A percentile compares a stretch with the other conserved stretches of the same genome.
Evolutionary conservation across 225 moss, liverwort and hornwort genomes (phyloP).

Genomic region (Bryoerythrophyllum caledonicum): DNA sequence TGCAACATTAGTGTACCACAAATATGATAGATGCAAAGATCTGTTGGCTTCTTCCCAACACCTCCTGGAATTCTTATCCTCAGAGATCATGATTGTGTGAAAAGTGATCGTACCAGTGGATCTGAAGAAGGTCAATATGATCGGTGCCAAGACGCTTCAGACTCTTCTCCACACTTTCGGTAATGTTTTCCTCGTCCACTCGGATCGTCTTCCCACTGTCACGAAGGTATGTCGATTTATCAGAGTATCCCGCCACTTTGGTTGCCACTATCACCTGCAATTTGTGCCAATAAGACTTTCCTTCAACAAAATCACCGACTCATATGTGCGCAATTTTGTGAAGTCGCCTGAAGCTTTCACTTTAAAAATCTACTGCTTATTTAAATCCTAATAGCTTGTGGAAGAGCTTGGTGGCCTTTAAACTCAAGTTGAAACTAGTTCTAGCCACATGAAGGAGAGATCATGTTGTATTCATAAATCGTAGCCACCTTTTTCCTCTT

Average conservation of each 20-base stretch:
- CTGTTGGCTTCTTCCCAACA: not conserved
- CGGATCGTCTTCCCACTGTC: constrained; percentile 54
- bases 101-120: constrained; percentile 65
- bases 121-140: constrained; percentile 88
- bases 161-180: constrained; percentile 88
- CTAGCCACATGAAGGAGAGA: too few species aligned
- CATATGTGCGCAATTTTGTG: not conserved
- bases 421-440: too few species aligned
- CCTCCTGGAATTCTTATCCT: not conserved
- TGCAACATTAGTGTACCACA: not conserved
- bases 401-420: too few species aligned
- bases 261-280: constrained; percentile 84
- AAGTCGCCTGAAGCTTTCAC: not conserved
- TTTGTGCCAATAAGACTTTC: not conserved
- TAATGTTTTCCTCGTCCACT: constrained; percentile 80
- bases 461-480: too few species aligned
- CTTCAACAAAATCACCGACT: not conserved
- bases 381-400: too few species aligned
- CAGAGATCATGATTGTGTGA: not conserved
- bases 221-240: constrained; percentile 53
- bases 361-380: too few species aligned
- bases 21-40: not conserved
- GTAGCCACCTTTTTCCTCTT: too few species aligned
- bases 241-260: constrained; percentile 74
- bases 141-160: constrained; percentile 75